Percentiles rank a stretch among this genome's conserved stretches.
phyloP scores from a whole-genome alignment of 305 asterid genomes.

The Stenogyne calaminthoides region DNA sequence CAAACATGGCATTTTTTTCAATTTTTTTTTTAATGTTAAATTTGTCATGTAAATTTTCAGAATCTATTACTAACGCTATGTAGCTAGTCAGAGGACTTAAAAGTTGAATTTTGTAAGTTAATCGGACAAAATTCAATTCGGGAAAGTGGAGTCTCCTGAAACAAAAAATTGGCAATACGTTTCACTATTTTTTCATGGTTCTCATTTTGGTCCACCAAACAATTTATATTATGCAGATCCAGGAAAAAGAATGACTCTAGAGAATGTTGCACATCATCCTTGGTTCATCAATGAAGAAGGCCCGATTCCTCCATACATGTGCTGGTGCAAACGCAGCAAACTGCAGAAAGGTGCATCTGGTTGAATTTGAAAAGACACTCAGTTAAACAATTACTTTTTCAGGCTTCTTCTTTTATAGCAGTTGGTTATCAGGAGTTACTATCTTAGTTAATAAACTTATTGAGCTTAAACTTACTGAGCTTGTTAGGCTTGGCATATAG shows the following conservation, averaged over 20 bases:
- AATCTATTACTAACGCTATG: no score
- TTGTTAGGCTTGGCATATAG: no score
- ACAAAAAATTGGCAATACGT: no score
- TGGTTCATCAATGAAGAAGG: constrained; percentile 76
- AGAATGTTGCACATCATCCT: constrained; percentile 57
- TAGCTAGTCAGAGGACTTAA: no score
- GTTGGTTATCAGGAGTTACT: background rate
- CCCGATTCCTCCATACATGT: constrained; percentile 47
- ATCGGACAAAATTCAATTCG: no score
- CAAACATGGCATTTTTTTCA: no score
- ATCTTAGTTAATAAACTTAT: background rate
- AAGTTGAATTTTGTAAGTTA: no score
- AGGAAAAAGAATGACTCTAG: constrained; percentile 53
- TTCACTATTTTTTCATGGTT: background rate
- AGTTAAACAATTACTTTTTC: background rate
- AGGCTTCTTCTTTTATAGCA: constrained; percentile 1
- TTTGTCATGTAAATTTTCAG: no score
- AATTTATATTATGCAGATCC: constrained; percentile 52
- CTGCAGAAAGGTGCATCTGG: constrained; percentile 31
- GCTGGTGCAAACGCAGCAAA: constrained; percentile 68
- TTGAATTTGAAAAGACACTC: constrained; percentile 28
- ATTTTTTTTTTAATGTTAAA: no score
- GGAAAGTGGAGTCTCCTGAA: no score
- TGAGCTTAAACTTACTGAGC: no score
- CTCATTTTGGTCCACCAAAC: background rate